These are phyloP conservation scores for Coffea eugenioides DNA, from an alignment of 257 asterid species.

Conservation along the genomic window DNA sequence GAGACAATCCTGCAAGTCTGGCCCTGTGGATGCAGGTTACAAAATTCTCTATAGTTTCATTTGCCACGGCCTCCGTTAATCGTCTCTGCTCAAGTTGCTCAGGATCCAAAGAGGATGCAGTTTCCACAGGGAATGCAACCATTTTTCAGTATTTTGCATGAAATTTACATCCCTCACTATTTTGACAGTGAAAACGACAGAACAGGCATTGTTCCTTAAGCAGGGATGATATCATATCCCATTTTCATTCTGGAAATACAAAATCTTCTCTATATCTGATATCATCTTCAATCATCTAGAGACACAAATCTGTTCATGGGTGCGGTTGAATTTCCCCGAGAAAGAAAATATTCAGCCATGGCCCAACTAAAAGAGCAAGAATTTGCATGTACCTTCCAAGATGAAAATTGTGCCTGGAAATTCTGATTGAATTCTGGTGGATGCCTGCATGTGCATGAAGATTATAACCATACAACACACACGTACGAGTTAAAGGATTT, in stretches of 20 bases:
- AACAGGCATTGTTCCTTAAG: background rate
- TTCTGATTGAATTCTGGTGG: conserved; percentile 1
- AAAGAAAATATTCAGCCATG: background rate
- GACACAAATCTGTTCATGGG: background rate
- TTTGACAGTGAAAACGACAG: conserved; percentile 7
- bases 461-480: background rate
- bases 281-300: background rate
- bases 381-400: conserved; percentile 4
- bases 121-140: conserved; percentile 30
- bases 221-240: background rate
- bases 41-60: conserved; percentile 43
- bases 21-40: conserved; percentile 62
- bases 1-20: conserved; percentile 34
- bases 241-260: background rate
- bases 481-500: background rate
- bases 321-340: conserved; percentile 3
- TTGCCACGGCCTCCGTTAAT: conserved; percentile 26
- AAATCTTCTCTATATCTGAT: background rate
- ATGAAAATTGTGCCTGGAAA: background rate
- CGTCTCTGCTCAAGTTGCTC: conserved; percentile 20
- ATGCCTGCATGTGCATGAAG: conserved; percentile 8
- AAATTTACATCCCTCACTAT: conserved; percentile 27
- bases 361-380: background rate
- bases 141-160: conserved; percentile 18
- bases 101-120: conserved; percentile 14